Evolutionary conservation across 2,329 filamentous ascomycete genomes (phyloP), one percentile per base, ranked within the genome.

Genomic region (Talaromyces sp.): DNA sequence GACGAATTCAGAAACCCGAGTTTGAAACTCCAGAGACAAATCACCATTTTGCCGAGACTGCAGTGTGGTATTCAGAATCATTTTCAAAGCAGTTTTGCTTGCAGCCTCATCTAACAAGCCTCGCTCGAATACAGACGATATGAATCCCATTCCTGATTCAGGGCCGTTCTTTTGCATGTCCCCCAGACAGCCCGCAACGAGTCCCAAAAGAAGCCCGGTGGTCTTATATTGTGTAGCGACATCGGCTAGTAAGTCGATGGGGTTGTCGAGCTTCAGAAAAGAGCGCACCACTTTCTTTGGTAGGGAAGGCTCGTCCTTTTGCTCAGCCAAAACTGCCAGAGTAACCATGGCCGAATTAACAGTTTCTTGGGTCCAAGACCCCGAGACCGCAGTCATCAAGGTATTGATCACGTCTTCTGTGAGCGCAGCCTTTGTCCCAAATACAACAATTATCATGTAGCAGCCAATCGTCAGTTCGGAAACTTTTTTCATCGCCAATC

Each of bases 361-460:
- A 0, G 90, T 96, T 63, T 92, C 88, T 51, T 81, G 77, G 1
- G 86, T 89, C 87, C 92, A 96, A 9, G 90, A 91, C 30, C 83
- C 78, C 9, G 90, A 88, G 36, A 96, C 85, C 65, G 93, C 91
- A 69, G 96, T 91, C 92, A 98, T 96, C 70, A 99, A 83, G 1
- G 88, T 88, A 59, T 90, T 87, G n/a, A 98, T 81, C 2, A 93
- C 85, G 61, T 85, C 84, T 68, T 98, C 92, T 54, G 90, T 86
- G 15, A 98, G 82, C 55, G 85, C 83, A 0, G 89, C 88, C 75
- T 96, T 96, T 55, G 91, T 88, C 7, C 91, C 92, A 64, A 98
- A 84, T 55, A 98, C 87, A 7, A 92, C 86, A 60, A 93, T 84
- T 22, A 96, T 87, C 89, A 97, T 96, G 74, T 96, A 98, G 61